Conservation (phyloP, 2,329 filamentous ascomycete species). For the Mycosphaerella sp. region DNA sequence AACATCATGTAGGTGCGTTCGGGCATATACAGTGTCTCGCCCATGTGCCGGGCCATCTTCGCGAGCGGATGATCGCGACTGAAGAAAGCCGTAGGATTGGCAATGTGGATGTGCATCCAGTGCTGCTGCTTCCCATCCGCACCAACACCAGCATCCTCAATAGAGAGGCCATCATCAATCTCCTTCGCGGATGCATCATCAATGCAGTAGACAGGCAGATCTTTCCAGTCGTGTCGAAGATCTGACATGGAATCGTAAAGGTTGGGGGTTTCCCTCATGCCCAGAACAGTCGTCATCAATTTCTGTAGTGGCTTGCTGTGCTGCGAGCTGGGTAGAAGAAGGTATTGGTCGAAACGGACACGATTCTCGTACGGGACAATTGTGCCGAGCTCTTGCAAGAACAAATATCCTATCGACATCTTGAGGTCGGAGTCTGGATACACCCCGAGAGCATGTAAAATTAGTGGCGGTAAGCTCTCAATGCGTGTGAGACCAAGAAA, state of each 20-base stretch:
- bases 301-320: slow-evolving; percentile 41
- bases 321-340: slow-evolving; percentile 47
- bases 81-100: slow-evolving; percentile 69
- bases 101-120: slow-evolving; percentile 74
- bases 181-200: slow-evolving; percentile 60
- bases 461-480: slow-evolving; percentile 55
- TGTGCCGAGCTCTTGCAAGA: slow-evolving; percentile 69
- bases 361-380: slow-evolving; percentile 65
- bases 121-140: slow-evolving; percentile 43
- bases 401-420: slow-evolving; percentile 50
- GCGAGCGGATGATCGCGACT: slow-evolving; percentile 52
- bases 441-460: slow-evolving; percentile 56
- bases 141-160: slow-evolving; percentile 45
- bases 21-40: slow-evolving; percentile 52
- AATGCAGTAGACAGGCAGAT: slow-evolving; percentile 64
- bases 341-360: slow-evolving; percentile 52
- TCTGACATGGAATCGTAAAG: slow-evolving; percentile 51
- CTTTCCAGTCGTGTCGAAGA: slow-evolving; percentile 54
- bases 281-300: slow-evolving; percentile 32
- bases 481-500: slow-evolving; percentile 50
- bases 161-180: slow-evolving; percentile 72
- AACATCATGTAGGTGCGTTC: slow-evolving; percentile 54
- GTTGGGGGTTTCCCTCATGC: slow-evolving; percentile 30
- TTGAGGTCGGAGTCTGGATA: slow-evolving; percentile 53
- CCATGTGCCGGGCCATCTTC: slow-evolving; percentile 54